Base-by-base conservation (phyloP, 1,284 basidiomycete genomes). In the Leccinum colubrinum region DNA sequence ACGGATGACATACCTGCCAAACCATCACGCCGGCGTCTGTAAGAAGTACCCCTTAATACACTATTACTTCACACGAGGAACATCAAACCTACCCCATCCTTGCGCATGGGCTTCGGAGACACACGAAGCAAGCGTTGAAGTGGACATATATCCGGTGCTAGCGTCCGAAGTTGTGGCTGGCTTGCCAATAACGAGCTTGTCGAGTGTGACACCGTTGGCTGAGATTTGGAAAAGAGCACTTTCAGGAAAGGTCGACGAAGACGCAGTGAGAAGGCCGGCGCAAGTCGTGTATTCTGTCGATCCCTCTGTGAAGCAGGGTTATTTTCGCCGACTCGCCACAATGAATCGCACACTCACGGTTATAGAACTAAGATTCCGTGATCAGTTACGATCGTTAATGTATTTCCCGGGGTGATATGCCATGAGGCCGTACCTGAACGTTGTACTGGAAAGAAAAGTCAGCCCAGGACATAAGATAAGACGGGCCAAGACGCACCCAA, bases 111-210 rank as follows among this genome's bases (percentile, higher is more conserved):
- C 54, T 39, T 55, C 12, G 14, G 54, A 37, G 35, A 55, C 35
- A 33, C 54, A 55, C 7, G 35, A 55, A 17, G 20, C 20, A 14
- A 55, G 54, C 20, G 54, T 55, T 15, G 15, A 7, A 5, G 35
- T 37, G 33, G 33, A 22, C 54, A 55, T 37, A 20, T 55, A 55
- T 37, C 87, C 87, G 63, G 81, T 87, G 65, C 62, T 79, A 2
- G 86, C 86, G 66, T 86, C 85, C 12, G 76, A 68, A 3, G 76
- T 27, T 3, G 72, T 77, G 0, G 79, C 86, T 2, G 87, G 87
- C 74, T 90, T 90, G 3, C 86, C 87, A 59, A 90, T 85, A 56
- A 84, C 79, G 55, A 84, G 66, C 71, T 85, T 84, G 72, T 80
- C 66, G 20, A 84, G 71, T 2, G 79, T 9, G 0, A 27, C 25